Base-by-base conservation (phyloP, 2,329 filamentous ascomycete genomes). In the Didymella exigua region DNA sequence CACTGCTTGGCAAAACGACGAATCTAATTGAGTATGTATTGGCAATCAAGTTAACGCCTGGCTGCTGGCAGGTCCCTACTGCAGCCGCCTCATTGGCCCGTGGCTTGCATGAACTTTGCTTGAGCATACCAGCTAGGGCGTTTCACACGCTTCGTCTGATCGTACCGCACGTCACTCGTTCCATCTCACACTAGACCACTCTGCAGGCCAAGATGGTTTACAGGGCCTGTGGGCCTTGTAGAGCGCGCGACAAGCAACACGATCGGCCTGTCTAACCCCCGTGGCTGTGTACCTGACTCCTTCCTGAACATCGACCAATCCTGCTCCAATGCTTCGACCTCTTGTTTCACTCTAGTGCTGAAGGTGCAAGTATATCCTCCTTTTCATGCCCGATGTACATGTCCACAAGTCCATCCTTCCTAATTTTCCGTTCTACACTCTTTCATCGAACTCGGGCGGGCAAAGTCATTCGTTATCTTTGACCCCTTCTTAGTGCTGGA, bases 401-500 rank as follows among this genome's bases (percentile, higher is more conserved):
- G 26, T 42, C 52, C 52, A 31, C 36, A 55, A 50, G 52, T 55
- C 52, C 36, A 58, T 45, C 34, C 41, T 51, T 51, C 30, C 53
- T 51, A 56, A 51, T 37, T 48, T 31, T 24, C n/a, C 36, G 18
- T 30, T 54, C 47, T 56, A 19, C 40, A 44, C 38, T 51, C 49
- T 45, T 47, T 53, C 45, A 49, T 53, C 58, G 53, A 46, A 56
- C 55, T 49, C 44, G 60, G 57, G 61, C 50, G 61, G 61, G 67
- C 70, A 71, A 67, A 70, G 71, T 74, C 72, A 71, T 62, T 75
- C 72, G 69, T 70, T 76, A 60, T 66, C 70, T 72, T 70, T 74
- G 63, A 56, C 64, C 60, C 64, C 63, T 68, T 70, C 69, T 67
- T 66, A 66, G 67, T 40, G 52, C 37, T 45, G 52, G 50, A 56